These are phyloP conservation scores for Aspergillus clavatus DNA, from an alignment of 2,329 filamentous ascomycete genomes.

Conservation along the genomic window DNA sequence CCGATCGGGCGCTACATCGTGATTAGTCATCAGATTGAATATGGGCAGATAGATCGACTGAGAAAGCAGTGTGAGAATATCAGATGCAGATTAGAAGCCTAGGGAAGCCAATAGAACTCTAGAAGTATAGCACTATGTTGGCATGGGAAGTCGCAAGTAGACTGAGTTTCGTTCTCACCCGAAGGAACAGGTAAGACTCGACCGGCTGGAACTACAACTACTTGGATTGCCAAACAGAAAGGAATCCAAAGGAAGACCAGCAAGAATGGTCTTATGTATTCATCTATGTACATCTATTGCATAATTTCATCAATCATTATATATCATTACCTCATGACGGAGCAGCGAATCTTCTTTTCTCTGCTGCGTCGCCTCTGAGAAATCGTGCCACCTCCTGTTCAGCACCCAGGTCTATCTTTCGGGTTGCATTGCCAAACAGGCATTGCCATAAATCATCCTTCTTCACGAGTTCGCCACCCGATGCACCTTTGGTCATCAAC, in stretches of 20 bases:
- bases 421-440: conserved; percentile 62
- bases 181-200: too few relatives aligned
- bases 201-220: background rate
- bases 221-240: background rate
- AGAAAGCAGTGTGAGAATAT: background rate
- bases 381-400: conserved; percentile 47
- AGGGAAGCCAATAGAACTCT: background rate
- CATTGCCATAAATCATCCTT: conserved; percentile 83
- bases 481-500: conserved; percentile 64
- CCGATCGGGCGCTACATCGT: conserved; percentile 3
- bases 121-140: background rate
- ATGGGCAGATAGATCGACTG: background rate
- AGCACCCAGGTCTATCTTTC: conserved; percentile 24
- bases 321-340: conserved; percentile 1
- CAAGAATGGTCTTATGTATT: background rate
- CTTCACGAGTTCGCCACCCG: conserved; percentile 73
- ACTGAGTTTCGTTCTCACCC: background rate
- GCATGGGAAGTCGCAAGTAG: background rate
- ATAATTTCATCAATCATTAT: background rate
- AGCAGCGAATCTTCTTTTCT: conserved; percentile 34
- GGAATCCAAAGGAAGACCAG: background rate
- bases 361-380: conserved; percentile 53
- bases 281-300: background rate
- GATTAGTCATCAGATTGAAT: conserved; percentile 16
- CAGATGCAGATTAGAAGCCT: background rate